Conservation (phyloP, 352 stramenopile genomes). For the Thalassiosira allenii region DNA sequence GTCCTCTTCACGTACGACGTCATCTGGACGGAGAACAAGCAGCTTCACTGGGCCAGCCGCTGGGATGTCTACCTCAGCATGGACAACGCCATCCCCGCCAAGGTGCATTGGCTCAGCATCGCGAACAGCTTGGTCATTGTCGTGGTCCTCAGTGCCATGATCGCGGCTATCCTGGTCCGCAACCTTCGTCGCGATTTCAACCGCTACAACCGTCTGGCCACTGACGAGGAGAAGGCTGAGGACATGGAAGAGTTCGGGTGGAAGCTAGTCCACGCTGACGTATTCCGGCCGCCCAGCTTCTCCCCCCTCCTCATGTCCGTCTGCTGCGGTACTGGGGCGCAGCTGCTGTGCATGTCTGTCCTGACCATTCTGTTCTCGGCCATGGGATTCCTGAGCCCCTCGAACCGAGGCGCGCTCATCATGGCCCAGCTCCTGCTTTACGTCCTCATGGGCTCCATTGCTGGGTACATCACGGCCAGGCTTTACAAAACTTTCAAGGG, state of each 20-base stretch:
- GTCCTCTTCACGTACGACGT: constrained; percentile 98
- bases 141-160: constrained; percentile 98
- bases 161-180: constrained; percentile 98
- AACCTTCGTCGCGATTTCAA: constrained; percentile 98
- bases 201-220: constrained; percentile 94
- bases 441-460: constrained; percentile 95
- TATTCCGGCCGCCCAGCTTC: constrained; percentile 97
- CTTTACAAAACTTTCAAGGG: constrained; percentile 99
- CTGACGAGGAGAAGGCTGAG: constrained; percentile 96
- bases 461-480: constrained; percentile 94
- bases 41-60: constrained; percentile 95
- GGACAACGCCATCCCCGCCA: constrained; percentile 85
- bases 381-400: constrained; percentile 94
- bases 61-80: constrained; percentile 99
- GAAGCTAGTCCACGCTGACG: constrained; percentile 99
- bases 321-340: constrained; percentile 96
- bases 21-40: constrained; percentile 92
- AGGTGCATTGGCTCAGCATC: constrained; percentile 94
- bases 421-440: constrained; percentile 98
- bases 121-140: constrained; percentile 99
- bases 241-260: constrained; percentile 94
- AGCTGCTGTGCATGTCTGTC: constrained; percentile 96
- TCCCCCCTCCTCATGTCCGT: constrained; percentile 96
- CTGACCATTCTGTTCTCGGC: constrained; percentile 97
- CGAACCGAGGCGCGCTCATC: constrained; percentile 97